Base-by-base conservation (phyloP, 1,284 basidiomycete genomes). In the Ustilago nuda region DNA sequence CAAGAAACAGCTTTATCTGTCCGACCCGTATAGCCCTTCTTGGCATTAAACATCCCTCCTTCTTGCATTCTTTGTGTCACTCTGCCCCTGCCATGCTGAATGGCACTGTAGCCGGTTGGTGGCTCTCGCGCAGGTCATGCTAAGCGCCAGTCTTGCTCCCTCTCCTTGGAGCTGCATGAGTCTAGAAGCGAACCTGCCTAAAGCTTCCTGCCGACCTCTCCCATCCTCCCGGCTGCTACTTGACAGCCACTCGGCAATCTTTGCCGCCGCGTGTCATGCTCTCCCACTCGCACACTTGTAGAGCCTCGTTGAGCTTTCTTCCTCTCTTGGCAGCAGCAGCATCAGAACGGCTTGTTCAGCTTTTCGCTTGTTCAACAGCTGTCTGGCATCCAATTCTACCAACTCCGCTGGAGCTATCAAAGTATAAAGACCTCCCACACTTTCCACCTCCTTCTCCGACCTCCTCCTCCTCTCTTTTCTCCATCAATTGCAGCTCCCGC, bases 401-500 rank as follows among this genome's bases (percentile, higher is more conserved):
- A 64, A 63, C 64, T 67, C 70, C 70, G 70, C 70, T 36, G 7
- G 9, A 17, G 15, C 43, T 7, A 17, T 48, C 1, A 41, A 61
- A 32, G 19, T 75, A 75, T 75, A 75, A 75, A 75, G 58, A 50
- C 51, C 2, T 33, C 15, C 4, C 1, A 27, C 19, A 27, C 36
- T 39, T 66, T 57, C 56, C 56, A 59, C 13, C 52, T 51, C 52
- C 12, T 63, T 63, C 57, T 63, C 58, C 56, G 53, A 55, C 32
- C 27, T 46, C 45, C 62, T 53, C 53, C 56, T 58, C 53, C 54
- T 59, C 39, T 46, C 58, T 54, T 66, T 52, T 55, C 71, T 35
- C n/a, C 72, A 75, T 75, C 67, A 60, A 55, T 67, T 61, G 68
- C 73, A 71, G 68, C 64, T 58, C 36, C 46, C 52, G 55, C 61